These are phyloP conservation scores for Pichia californica DNA, from an alignment of 805 yeast genomes.

Conservation along the genomic window DNA sequence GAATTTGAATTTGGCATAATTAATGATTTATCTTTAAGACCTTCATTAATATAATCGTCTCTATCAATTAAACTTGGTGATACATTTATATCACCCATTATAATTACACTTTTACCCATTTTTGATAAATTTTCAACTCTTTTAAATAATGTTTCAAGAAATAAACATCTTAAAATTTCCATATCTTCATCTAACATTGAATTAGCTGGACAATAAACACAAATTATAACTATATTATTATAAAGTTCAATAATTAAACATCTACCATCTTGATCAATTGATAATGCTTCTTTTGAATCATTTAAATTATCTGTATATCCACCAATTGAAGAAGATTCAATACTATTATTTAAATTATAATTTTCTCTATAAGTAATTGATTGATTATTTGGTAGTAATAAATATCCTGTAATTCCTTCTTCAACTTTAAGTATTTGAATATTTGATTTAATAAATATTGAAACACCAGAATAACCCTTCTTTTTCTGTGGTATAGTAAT, in stretches of 20 bases:
- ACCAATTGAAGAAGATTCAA: constrained; percentile 45
- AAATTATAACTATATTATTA: constrained; percentile 51
- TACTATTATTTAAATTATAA: constrained; percentile 4
- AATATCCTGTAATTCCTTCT: constrained; percentile 82
- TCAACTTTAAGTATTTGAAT: constrained; percentile 65
- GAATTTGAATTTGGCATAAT: constrained; percentile 11
- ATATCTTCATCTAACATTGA: constrained; percentile 67
- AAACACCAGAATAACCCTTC: constrained; percentile 92
- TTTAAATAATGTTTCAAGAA: constrained; percentile 51
- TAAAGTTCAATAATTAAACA: constrained; percentile 69
- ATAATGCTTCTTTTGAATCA: constrained; percentile 23
- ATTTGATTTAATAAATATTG: constrained; percentile 57
- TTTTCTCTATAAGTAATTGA: constrained; percentile 23
- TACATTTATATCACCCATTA: constrained; percentile 88
- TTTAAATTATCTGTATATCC: constrained; percentile 52
- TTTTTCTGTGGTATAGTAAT: constrained; percentile 60
- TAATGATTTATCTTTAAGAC: constrained; percentile 33
- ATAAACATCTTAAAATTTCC: constrained; percentile 49
- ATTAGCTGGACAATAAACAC: constrained; percentile 89
- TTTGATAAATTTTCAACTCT: constrained; percentile 52
- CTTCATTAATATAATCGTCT: constrained; percentile 57
- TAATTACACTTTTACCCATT: constrained; percentile 59
- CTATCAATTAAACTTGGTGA: constrained; percentile 75
- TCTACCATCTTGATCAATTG: constrained; percentile 82
- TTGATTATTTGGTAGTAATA: constrained; percentile 21